These are phyloP conservation scores for Proteromonas lacertae DNA, from an alignment of 352 stramenopile species.

Conservation along the genomic window DNA sequence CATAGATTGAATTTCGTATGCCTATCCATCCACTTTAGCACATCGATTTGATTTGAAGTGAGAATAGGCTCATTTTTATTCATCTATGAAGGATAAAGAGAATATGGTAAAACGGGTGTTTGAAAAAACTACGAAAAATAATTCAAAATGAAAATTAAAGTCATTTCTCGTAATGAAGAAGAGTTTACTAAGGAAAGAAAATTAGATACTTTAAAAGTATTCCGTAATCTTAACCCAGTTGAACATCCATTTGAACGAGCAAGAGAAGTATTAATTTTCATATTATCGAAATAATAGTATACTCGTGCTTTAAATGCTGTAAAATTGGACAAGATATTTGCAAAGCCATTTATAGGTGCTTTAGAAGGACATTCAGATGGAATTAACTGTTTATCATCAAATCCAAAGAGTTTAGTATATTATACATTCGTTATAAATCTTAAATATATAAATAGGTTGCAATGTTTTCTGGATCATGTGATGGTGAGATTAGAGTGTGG, in stretches of 20 bases:
- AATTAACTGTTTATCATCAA: conserved; percentile 57
- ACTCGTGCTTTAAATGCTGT: conserved; percentile 71
- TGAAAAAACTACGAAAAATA: not conserved
- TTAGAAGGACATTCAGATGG: conserved; percentile 82
- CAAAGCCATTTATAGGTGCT: conserved; percentile 81
- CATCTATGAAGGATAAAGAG: too few relatives aligned
- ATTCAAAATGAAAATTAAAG: conserved; percentile 96
- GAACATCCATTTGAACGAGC: conserved; percentile 63
- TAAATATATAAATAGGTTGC: too few relatives aligned
- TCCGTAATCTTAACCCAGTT: conserved; percentile 75
- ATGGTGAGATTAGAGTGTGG: conserved; percentile 80
- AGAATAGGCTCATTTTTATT: too few relatives aligned
- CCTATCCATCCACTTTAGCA: too few relatives aligned
- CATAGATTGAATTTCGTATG: too few relatives aligned
- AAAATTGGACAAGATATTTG: conserved; percentile 94
- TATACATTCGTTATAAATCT: conserved; percentile 27
- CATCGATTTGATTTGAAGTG: too few relatives aligned
- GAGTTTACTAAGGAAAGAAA: conserved; percentile 64
- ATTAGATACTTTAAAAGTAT: conserved; percentile 59
- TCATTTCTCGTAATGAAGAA: conserved; percentile 66
- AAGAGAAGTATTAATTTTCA: conserved; percentile 19
- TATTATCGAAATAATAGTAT: conserved; percentile 45
- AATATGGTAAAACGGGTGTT: too few relatives aligned
- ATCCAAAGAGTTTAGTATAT: conserved; percentile 40
- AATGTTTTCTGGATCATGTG: conserved; percentile 41